These are phyloP conservation scores for Phytophthora constricta DNA, from an alignment of 352 stramenopile genomes.

Conservation along the genomic window DNA sequence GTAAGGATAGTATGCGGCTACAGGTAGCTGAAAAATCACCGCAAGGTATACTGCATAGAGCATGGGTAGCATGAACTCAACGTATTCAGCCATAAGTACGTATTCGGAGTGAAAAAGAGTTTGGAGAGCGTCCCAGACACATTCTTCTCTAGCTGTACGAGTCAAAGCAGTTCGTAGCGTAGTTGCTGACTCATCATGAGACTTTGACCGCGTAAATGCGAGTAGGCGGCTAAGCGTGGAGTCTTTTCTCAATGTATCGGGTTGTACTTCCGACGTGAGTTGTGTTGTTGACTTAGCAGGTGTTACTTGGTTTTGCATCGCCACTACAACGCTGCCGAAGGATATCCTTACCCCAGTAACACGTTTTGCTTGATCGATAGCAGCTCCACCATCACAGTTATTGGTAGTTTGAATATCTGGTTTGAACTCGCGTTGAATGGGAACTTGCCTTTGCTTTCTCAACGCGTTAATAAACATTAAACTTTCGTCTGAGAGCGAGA, in stretches of 20 bases:
- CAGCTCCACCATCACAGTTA: background rate
- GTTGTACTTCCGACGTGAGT: background rate
- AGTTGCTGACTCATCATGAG: background rate
- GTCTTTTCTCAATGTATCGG: background rate
- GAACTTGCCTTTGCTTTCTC: too few relatives aligned
- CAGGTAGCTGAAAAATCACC: conserved; percentile 23
- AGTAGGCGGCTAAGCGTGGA: background rate
- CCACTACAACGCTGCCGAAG: too few relatives aligned
- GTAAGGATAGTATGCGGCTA: conserved; percentile 28
- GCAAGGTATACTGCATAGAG: conserved; percentile 26
- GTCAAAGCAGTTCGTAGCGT: background rate
- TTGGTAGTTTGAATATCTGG: background rate
- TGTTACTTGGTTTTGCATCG: background rate
- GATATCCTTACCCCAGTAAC: too few relatives aligned
- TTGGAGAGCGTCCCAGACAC: conserved; percentile 9
- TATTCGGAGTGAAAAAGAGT: conserved; percentile 36
- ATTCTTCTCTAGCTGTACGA: background rate
- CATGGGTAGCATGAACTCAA: conserved; percentile 34
- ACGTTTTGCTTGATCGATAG: background rate
- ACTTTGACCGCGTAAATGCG: background rate
- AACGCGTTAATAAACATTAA: background rate
- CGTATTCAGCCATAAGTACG: conserved; percentile 28
- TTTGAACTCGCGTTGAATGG: background rate
- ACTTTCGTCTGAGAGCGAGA: background rate
- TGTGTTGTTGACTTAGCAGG: background rate